phyloP scores from a whole-genome alignment of 2,329 filamentous ascomycete species.

The Orbilia quercus region DNA sequence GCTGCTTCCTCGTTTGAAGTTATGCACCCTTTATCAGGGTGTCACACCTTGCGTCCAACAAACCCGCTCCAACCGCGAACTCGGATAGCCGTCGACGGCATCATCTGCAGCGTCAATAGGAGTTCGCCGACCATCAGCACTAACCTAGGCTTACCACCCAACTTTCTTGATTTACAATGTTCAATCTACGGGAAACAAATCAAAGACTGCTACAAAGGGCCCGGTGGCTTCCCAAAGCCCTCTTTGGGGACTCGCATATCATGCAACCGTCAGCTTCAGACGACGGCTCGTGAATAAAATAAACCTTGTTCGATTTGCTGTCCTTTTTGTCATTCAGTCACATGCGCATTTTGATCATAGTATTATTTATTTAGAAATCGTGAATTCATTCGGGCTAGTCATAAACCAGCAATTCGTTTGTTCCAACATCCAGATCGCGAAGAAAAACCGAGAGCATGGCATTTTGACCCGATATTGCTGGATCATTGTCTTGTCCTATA shows the following conservation, averaged over 20 bases:
- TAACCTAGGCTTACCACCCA: conserved; percentile 38
- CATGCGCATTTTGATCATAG: conserved; percentile 23
- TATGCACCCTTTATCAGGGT: conserved; percentile 53
- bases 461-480: conserved; percentile 39
- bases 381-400: conserved; percentile 23
- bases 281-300: too few species aligned
- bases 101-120: conserved; percentile 25
- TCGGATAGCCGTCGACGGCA: conserved; percentile 17
- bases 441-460: conserved; percentile 24
- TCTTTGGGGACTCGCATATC: conserved; percentile 1
- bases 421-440: conserved; percentile 28
- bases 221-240: neutral
- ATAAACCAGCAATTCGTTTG: conserved; percentile 45
- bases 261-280: neutral
- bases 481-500: conserved; percentile 38
- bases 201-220: conserved; percentile 9
- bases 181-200: conserved; percentile 22
- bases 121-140: conserved; percentile 51
- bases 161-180: conserved; percentile 43
- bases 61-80: conserved; percentile 30
- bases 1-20: conserved; percentile 53
- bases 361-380: neutral
- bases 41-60: conserved; percentile 54
- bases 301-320: too few species aligned
- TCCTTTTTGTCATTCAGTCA: conserved; percentile 17